These are phyloP conservation scores for Didymella pomorum DNA, from an alignment of 2,329 filamentous ascomycete genomes.

Conservation along the genomic window DNA sequence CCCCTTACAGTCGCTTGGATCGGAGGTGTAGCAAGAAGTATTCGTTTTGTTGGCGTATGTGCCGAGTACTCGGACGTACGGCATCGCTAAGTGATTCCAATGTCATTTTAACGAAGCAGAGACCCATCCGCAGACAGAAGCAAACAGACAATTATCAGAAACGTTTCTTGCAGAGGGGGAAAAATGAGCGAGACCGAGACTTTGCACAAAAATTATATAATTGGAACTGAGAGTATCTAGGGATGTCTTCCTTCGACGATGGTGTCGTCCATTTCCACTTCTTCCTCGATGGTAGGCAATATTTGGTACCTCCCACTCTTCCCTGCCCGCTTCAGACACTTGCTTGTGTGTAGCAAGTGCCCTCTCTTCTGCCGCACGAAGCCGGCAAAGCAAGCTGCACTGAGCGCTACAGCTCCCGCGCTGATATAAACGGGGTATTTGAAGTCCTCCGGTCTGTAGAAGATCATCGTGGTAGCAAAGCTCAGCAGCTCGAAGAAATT, in stretches of 20 bases:
- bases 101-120: too few relatives aligned
- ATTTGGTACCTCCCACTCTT: slow-evolving; percentile 27
- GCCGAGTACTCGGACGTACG: too few relatives aligned
- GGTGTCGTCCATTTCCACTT: slow-evolving; percentile 22
- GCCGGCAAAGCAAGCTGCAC: slow-evolving; percentile 61
- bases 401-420: slow-evolving; percentile 59
- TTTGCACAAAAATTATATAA: too few relatives aligned
- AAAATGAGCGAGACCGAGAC: too few relatives aligned
- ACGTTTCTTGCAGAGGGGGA: too few relatives aligned
- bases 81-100: too few relatives aligned
- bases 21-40: too few relatives aligned
- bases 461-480: slow-evolving; percentile 71
- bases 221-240: slow-evolving; percentile 3
- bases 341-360: slow-evolving; percentile 53
- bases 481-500: slow-evolving; percentile 75
- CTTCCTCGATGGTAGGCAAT: slow-evolving; percentile 36
- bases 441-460: slow-evolving; percentile 70
- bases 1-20: too few relatives aligned
- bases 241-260: background rate
- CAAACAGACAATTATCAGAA: too few relatives aligned
- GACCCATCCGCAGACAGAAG: too few relatives aligned
- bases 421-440: slow-evolving; percentile 68
- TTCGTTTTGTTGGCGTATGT: too few relatives aligned
- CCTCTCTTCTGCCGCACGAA: slow-evolving; percentile 67
- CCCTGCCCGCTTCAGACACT: slow-evolving; percentile 29